phyloP scores from a whole-genome alignment of 1,284 basidiomycete genomes.

The Takashimella koratensis region DNA sequence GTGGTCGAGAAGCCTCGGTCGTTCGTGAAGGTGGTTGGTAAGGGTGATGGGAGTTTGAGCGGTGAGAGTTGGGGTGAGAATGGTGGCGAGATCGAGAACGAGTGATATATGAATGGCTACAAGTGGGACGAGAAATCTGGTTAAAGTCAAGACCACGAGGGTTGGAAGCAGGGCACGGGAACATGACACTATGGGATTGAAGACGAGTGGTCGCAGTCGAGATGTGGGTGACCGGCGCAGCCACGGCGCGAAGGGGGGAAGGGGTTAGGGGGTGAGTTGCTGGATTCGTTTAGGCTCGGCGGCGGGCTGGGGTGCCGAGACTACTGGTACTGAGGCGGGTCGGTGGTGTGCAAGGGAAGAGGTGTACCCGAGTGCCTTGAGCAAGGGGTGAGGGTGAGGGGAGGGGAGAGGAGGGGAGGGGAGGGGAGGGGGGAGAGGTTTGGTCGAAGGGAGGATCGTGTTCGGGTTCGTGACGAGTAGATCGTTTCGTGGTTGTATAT shows the following conservation, averaged over 20 bases:
- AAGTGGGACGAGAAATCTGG: not conserved
- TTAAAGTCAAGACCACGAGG: not conserved
- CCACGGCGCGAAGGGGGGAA: too few species aligned
- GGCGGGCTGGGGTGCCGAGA: not conserved
- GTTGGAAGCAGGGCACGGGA: not conserved
- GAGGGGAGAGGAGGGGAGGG: not conserved
- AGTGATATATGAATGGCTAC: not conserved
- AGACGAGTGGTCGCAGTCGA: not conserved
- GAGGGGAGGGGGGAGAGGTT: not conserved
- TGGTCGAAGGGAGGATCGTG: not conserved
- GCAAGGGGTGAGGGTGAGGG: too few species aligned
- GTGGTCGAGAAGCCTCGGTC: not conserved
- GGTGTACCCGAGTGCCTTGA: too few species aligned
- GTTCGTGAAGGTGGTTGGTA: not conserved
- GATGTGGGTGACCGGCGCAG: too few species aligned
- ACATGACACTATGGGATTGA: not conserved
- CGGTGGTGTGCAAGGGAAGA: too few species aligned
- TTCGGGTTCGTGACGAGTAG: too few species aligned
- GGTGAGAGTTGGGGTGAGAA: not conserved
- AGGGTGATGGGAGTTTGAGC: not conserved
- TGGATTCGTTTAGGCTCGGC: not conserved
- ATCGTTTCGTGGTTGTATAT: too few species aligned
- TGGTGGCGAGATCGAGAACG: not conserved
- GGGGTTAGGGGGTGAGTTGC: not conserved
- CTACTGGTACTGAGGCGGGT: not conserved